Percentiles rank a stretch among this genome's conserved stretches.
Evolutionary conservation across 2,329 filamentous ascomycete genomes (phyloP).

Genomic region (Pseudomassariella vexata): DNA sequence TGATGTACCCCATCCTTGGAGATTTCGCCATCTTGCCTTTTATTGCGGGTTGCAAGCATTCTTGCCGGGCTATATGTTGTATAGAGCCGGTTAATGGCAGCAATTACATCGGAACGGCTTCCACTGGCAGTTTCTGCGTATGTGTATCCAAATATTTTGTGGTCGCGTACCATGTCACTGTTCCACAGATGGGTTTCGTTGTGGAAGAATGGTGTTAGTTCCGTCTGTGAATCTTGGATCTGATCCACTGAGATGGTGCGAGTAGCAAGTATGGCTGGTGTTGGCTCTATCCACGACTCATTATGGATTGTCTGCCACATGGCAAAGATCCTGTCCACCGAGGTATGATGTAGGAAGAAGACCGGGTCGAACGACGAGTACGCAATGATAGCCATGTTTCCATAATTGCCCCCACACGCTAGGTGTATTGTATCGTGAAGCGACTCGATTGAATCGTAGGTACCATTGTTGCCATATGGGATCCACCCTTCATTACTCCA

Average conservation of each 20-base stretch:
- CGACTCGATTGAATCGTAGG: slow-evolving; percentile 59
- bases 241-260: slow-evolving; percentile 54
- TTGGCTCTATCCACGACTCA: slow-evolving; percentile 57
- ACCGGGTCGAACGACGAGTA: slow-evolving; percentile 75
- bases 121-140: slow-evolving; percentile 60
- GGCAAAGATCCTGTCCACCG: slow-evolving; percentile 68
- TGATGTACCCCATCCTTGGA: too few relatives aligned
- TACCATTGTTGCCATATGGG: slow-evolving; percentile 35
- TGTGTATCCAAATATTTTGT: slow-evolving; percentile 63
- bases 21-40: neutral
- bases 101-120: slow-evolving; percentile 18
- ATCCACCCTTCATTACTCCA: slow-evolving; percentile 67
- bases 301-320: slow-evolving; percentile 75
- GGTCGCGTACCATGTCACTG: slow-evolving; percentile 54
- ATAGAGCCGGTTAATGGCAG: slow-evolving; percentile 23
- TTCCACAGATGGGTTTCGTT: slow-evolving; percentile 61
- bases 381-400: slow-evolving; percentile 63
- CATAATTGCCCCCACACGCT: slow-evolving; percentile 44
- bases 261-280: slow-evolving; percentile 48
- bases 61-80: slow-evolving; percentile 5
- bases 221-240: slow-evolving; percentile 47
- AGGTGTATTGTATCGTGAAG: slow-evolving; percentile 60
- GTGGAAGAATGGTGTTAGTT: slow-evolving; percentile 63
- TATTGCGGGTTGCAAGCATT: neutral
- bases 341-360: slow-evolving; percentile 73